Base-by-base conservation (phyloP, 1,139 yeast genomes). In the Eremothecium sinecaudum region DNA sequence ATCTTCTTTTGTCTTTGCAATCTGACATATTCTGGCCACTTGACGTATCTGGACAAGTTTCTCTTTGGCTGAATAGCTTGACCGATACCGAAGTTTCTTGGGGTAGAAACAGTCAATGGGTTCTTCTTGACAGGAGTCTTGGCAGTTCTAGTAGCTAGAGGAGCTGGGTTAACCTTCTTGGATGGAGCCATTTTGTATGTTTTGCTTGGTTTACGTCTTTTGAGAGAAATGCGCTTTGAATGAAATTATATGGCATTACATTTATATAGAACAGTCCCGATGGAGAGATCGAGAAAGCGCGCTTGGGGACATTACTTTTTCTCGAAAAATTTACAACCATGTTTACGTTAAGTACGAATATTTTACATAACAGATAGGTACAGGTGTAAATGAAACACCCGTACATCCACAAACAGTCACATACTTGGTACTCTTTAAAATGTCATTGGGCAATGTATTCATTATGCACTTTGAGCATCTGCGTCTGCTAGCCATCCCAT, bases 1-100 rank as follows among this genome's bases (percentile, higher is more conserved):
- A 87, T 81, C 75, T 87, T 87, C 82, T 79, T 87, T 74, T 90
- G 97, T 77, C 97, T 84, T 72, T 83, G 94, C 55, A 81, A 73
- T 73, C 94, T 84, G 56, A 87, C 93, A 67, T 86, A 86, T 69
- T 80, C 92, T 64, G 97, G 97, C 96, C 97, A 87, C 71, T 81
- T 87, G 62, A 87, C 96, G 66, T 81, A 86, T 70, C 96, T 83
- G 49, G 92, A 71, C 62, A 87, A 77, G 82, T 87, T 81, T 72
- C 92, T 79, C 75, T 79, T 83, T 71, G 95, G 95, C 69, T 87
- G 96, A 53, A 86, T 61, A 51, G 77, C 70, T 73, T 84, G 96
- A 61, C 98, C 98, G 59, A 90, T 79, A 70, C 97, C 97, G 61
- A 80, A 87, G 74, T 77, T 80, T 71, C 80, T 81, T 67, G 96